Evolutionary conservation across 2,329 filamentous ascomycete genomes (phyloP).

Genomic region (Verticillium dahliae): DNA sequence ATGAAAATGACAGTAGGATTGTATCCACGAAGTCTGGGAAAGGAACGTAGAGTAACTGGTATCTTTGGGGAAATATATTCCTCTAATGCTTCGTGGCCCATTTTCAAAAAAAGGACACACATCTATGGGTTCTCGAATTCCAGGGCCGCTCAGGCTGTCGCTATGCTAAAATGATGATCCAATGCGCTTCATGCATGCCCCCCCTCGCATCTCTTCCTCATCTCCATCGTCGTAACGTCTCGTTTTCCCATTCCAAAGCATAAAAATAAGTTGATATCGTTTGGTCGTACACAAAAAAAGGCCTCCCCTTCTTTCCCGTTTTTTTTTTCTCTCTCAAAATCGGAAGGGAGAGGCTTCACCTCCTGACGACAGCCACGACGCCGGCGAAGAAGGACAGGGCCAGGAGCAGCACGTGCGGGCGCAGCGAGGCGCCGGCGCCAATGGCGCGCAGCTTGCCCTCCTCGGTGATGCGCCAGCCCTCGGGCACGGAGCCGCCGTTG

Average conservation of each 20-base stretch:
- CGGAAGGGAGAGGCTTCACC: background rate
- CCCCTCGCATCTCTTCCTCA: too few relatives aligned
- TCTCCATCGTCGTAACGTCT: too few relatives aligned
- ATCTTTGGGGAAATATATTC: background rate
- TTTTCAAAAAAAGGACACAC: background rate
- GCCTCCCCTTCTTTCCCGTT: too few relatives aligned
- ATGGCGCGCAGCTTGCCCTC: slow-evolving; percentile 74
- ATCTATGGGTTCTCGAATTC: background rate
- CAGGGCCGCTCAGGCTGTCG: background rate
- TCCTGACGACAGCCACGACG: slow-evolving; percentile 9
- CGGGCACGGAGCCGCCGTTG: slow-evolving; percentile 56
- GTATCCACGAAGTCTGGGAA: too few relatives aligned
- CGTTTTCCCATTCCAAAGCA: background rate
- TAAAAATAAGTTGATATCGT: slow-evolving; percentile 1
- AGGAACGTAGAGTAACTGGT: background rate
- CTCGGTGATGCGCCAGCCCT: slow-evolving; percentile 73
- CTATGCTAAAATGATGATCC: background rate
- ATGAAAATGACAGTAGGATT: too few relatives aligned
- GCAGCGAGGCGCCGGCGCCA: slow-evolving; percentile 46
- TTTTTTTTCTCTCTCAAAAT: background rate
- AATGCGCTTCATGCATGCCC: background rate
- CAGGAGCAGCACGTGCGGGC: slow-evolving; percentile 15
- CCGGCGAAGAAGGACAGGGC: slow-evolving; percentile 17
- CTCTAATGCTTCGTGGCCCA: background rate
- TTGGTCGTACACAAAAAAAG: background rate